phyloP scores from a whole-genome alignment of 1,139 yeast genomes.

The Yamadazyma trypodendri region DNA sequence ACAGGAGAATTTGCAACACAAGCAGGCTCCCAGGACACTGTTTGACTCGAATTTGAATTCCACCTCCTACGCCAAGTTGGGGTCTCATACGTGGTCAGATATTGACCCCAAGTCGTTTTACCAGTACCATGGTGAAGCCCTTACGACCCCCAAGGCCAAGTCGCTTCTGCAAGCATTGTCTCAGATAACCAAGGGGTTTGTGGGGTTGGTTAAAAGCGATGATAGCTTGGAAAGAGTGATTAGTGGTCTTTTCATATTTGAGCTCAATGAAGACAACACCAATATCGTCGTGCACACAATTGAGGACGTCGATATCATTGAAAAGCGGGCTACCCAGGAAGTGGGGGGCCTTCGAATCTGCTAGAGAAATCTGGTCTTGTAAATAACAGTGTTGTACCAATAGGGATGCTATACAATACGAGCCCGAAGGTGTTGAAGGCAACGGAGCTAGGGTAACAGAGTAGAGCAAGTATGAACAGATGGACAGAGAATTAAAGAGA shows the following conservation, averaged over 20 bases:
- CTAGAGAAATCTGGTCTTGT: conserved; percentile 14
- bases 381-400: not conserved
- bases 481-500: no score
- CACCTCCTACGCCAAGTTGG: conserved; percentile 38
- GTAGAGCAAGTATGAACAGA: no score
- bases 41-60: conserved; percentile 14
- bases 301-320: conserved; percentile 71
- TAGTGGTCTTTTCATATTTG: conserved; percentile 76
- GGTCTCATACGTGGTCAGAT: conserved; percentile 41
- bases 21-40: no score
- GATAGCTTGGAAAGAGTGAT: conserved; percentile 46
- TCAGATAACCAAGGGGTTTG: conserved; percentile 29
- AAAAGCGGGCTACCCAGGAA: conserved; percentile 35
- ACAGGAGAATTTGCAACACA: no score
- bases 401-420: not conserved
- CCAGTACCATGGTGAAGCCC: conserved; percentile 1
- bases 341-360: conserved; percentile 32
- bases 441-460: no score
- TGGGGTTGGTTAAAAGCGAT: conserved; percentile 33
- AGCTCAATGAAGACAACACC: conserved; percentile 58
- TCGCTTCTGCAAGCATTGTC: conserved; percentile 11
- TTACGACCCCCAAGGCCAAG: not conserved
- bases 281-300: conserved; percentile 69
- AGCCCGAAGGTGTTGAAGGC: no score
- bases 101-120: conserved; percentile 19